These are phyloP conservation scores for Kodamaea restingae DNA, from an alignment of 805 yeast genomes.

Conservation along the genomic window DNA sequence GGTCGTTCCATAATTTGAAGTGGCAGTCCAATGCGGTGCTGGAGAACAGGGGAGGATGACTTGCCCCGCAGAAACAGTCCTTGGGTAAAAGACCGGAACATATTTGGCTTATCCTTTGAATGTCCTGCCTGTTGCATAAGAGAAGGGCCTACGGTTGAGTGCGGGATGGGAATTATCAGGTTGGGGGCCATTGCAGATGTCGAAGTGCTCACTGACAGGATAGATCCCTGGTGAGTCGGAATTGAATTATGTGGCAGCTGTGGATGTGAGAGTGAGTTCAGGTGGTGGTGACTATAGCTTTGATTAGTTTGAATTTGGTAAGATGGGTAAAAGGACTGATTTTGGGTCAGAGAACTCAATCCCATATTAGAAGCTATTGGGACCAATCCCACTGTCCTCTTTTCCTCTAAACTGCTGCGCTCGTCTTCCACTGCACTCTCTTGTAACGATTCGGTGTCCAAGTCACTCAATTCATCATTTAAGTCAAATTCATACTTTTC, in stretches of 20 bases:
- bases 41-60: constrained; percentile 22
- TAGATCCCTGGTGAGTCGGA: too few species aligned
- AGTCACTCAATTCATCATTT: neutral
- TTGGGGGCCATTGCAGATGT: constrained; percentile 1
- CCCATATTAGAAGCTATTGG: constrained; percentile 15
- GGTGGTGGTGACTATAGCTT: too few species aligned
- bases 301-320: too few species aligned
- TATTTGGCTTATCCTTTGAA: constrained; percentile 16
- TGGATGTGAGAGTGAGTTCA: too few species aligned
- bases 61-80: constrained; percentile 15
- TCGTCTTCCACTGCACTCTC: constrained; percentile 3
- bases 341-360: neutral
- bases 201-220: too few species aligned
- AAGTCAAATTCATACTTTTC: constrained; percentile 40
- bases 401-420: constrained; percentile 1
- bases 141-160: constrained; percentile 6
- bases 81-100: constrained; percentile 19
- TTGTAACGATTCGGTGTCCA: constrained; percentile 1
- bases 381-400: constrained; percentile 12
- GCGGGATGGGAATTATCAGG: neutral
- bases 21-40: constrained; percentile 13
- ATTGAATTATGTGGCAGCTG: too few species aligned
- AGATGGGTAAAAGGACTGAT: too few species aligned
- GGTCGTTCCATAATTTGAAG: constrained; percentile 20
- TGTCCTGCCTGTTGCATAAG: neutral